These are phyloP conservation scores for Suillus subluteus DNA, from an alignment of 768 basidiomycete species.

Conservation along the genomic window DNA sequence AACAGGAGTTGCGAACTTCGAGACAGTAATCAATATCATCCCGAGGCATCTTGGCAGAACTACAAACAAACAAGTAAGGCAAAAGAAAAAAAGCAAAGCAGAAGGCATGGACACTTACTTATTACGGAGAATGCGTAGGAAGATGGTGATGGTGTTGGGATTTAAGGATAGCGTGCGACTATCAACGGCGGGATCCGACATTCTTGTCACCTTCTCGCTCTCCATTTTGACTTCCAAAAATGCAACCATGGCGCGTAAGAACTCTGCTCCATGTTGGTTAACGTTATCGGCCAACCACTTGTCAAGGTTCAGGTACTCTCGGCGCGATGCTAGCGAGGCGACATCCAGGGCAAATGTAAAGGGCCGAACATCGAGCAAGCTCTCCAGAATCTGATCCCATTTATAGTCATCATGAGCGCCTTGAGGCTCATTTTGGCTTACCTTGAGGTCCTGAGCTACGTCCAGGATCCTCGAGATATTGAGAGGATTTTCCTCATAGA, in stretches of 20 bases:
- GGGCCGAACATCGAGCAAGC: slow-evolving; percentile 87
- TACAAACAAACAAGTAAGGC: slow-evolving; percentile 29
- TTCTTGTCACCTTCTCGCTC: slow-evolving; percentile 75
- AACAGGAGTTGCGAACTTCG: slow-evolving; percentile 89
- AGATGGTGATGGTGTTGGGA: slow-evolving; percentile 88
- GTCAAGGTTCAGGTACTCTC: slow-evolving; percentile 94
- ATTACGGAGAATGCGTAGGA: slow-evolving; percentile 86
- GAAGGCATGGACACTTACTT: slow-evolving; percentile 52
- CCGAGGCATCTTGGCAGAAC: slow-evolving; percentile 73
- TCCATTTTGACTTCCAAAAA: slow-evolving; percentile 95
- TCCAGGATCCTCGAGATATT: slow-evolving; percentile 96
- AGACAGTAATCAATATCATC: slow-evolving; percentile 85
- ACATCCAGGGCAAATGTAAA: slow-evolving; percentile 92
- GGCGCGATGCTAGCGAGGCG: slow-evolving; percentile 88
- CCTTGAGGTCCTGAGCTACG: slow-evolving; percentile 94
- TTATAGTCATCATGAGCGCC: slow-evolving; percentile 11
- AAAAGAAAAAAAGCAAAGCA: neutral
- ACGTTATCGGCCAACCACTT: slow-evolving; percentile 96
- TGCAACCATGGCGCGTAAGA: slow-evolving; percentile 82
- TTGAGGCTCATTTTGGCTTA: slow-evolving; percentile 34
- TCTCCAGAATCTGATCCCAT: slow-evolving; percentile 75
- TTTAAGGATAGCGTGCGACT: slow-evolving; percentile 85
- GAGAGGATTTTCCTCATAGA: slow-evolving; percentile 88
- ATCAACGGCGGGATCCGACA: slow-evolving; percentile 79
- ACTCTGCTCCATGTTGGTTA: slow-evolving; percentile 77